Evolutionary conservation across 106 monocot species (phyloP).

Genomic region (Acanthochlamys bracteata): DNA sequence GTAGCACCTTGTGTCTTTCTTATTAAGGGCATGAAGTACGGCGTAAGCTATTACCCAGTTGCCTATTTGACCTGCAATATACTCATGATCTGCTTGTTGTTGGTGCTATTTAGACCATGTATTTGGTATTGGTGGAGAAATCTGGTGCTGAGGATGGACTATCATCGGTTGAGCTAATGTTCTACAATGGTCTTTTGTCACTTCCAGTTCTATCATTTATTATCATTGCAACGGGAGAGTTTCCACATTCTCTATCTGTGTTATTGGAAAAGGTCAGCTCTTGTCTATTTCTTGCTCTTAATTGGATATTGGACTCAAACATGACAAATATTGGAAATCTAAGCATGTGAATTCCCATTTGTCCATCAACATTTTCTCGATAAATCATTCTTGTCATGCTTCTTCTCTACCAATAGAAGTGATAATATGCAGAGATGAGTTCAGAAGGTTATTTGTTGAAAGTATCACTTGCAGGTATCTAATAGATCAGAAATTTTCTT

Average conservation of each 20-base stretch:
- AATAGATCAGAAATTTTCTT: too few relatives aligned
- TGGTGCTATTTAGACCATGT: constrained; percentile 64
- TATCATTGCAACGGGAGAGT: constrained; percentile 73
- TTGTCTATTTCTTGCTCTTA: neutral
- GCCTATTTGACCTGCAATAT: constrained; percentile 1
- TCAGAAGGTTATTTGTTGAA: too few relatives aligned
- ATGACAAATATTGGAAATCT: too few relatives aligned
- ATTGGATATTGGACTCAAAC: too few relatives aligned
- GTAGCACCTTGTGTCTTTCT: constrained; percentile 21
- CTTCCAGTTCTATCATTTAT: constrained; percentile 71
- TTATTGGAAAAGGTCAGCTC: constrained; percentile 56
- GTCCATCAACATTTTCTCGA: too few relatives aligned
- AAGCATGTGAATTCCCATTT: too few relatives aligned
- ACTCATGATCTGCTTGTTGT: neutral
- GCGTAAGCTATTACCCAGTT: too few relatives aligned
- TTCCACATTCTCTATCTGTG: constrained; percentile 62
- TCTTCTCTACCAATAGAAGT: too few relatives aligned
- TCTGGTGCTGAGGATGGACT: constrained; percentile 88
- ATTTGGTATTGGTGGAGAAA: constrained; percentile 89
- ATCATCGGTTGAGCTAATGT: constrained; percentile 83
- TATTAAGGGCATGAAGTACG: neutral
- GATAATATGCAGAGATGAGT: too few relatives aligned
- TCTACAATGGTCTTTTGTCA: constrained; percentile 78
- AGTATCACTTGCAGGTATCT: too few relatives aligned
- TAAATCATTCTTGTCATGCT: too few relatives aligned